Evolutionary conservation across 805 yeast genomes (phyloP).

Genomic region (Candida adriatica): DNA sequence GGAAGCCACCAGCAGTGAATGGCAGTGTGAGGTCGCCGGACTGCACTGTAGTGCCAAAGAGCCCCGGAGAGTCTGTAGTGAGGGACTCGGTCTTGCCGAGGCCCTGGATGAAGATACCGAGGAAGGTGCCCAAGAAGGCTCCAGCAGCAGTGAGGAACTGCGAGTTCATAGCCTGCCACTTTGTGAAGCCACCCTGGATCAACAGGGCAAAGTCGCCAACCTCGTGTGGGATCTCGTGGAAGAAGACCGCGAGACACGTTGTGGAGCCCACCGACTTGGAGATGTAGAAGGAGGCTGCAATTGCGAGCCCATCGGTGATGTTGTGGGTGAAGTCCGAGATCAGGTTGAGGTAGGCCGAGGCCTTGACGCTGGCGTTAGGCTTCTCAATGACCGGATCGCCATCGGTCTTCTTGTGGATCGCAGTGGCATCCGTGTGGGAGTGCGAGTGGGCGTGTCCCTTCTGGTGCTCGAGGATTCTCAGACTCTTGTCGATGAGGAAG

Average conservation of each 20-base stretch:
- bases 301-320: constrained; percentile 71
- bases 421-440: constrained; percentile 29
- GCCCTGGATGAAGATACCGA: constrained; percentile 53
- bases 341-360: constrained; percentile 55
- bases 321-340: constrained; percentile 70
- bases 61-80: constrained; percentile 26
- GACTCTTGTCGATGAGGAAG: constrained; percentile 52
- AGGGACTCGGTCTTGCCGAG: constrained; percentile 19
- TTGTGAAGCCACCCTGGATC: constrained; percentile 61
- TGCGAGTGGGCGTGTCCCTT: constrained; percentile 26
- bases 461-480: constrained; percentile 42
- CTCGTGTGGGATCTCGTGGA: constrained; percentile 79
- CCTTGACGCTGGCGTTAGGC: constrained; percentile 30
- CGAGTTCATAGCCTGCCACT: constrained; percentile 57
- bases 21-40: constrained; percentile 53
- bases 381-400: constrained; percentile 27
- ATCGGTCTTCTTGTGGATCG: constrained; percentile 17
- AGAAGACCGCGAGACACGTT: constrained; percentile 62
- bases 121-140: constrained; percentile 56
- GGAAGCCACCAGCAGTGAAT: constrained; percentile 70
- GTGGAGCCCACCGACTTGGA: constrained; percentile 56
- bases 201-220: constrained; percentile 74
- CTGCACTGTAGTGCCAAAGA: constrained; percentile 45
- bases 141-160: constrained; percentile 63
- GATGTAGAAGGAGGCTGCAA: constrained; percentile 62